Evolutionary conservation across 495 filamentous ascomycete genomes (phyloP).

Genomic region (Aspergillus coremiiformis): DNA sequence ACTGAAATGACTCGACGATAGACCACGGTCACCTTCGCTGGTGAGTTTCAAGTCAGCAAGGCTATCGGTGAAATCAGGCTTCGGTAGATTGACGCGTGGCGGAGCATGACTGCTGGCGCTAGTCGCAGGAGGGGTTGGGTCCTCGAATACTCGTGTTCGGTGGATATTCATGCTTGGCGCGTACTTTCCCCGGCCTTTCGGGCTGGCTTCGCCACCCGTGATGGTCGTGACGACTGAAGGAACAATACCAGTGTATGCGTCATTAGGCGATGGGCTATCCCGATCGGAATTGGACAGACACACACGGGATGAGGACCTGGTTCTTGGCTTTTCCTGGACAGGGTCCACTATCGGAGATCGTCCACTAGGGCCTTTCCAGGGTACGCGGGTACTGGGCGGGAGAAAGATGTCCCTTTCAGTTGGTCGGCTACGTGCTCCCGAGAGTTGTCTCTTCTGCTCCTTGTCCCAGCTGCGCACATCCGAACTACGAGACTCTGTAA

Average conservation of each 20-base stretch:
- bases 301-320: conserved; percentile 22
- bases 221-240: conserved; percentile 36
- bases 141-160: conserved; percentile 8
- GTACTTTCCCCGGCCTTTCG: conserved; percentile 12
- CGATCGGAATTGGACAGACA: conserved; percentile 10
- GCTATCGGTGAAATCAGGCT: conserved; percentile 15
- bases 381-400: conserved; percentile 27
- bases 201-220: conserved; percentile 23
- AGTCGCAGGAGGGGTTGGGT: conserved; percentile 2
- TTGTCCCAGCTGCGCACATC: conserved; percentile 27
- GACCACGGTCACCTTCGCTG: conserved; percentile 14
- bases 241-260: conserved; percentile 12
- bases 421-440: conserved; percentile 23
- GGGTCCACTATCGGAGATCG: conserved; percentile 36
- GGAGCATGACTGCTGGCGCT: conserved; percentile 12
- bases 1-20: conserved; percentile 65
- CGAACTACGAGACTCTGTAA: conserved; percentile 16
- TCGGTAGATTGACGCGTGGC: conserved; percentile 20
- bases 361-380: conserved; percentile 47
- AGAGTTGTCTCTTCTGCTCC: conserved; percentile 25
- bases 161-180: not conserved
- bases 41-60: conserved; percentile 24
- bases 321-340: conserved; percentile 20
- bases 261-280: conserved; percentile 4
- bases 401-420: conserved; percentile 18